A percentile compares a stretch with the other conserved stretches of the same genome.
These are phyloP conservation scores for Suillus ampliporus DNA, from an alignment of 768 basidiomycete species.

Conservation along the genomic window DNA sequence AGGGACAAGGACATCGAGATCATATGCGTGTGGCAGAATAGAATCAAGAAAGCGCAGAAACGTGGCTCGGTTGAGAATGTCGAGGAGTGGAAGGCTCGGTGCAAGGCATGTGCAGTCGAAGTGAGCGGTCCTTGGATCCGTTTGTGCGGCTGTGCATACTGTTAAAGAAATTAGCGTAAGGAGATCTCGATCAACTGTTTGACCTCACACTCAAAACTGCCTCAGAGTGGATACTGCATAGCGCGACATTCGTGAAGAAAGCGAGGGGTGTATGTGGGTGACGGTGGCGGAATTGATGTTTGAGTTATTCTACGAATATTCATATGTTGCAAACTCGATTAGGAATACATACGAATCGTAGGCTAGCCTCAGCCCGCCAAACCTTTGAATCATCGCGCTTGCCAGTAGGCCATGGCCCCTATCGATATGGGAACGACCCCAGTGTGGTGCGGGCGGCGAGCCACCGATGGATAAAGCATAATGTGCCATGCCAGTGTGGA, in stretches of 20 bases:
- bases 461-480: not conserved
- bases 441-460: not conserved
- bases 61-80: no score
- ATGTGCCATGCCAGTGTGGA: not conserved
- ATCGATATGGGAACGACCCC: not conserved
- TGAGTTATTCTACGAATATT: not conserved
- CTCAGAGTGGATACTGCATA: not conserved
- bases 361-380: not conserved
- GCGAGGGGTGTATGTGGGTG: not conserved
- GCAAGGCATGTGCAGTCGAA: not conserved
- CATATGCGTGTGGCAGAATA: not conserved
- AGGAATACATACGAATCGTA: not conserved
- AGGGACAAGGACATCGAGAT: not conserved
- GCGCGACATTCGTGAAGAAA: not conserved
- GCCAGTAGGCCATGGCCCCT: not conserved
- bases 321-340: not conserved
- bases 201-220: not conserved
- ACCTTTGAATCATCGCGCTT: no score
- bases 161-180: not conserved
- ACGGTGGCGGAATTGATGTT: not conserved
- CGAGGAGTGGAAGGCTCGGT: not conserved
- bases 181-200: not conserved
- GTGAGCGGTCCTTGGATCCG: not conserved
- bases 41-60: not conserved
- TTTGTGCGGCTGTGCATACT: not conserved